These are phyloP conservation scores for Tylopilus intermedius DNA, from an alignment of 768 basidiomycete species.

Conservation along the genomic window DNA sequence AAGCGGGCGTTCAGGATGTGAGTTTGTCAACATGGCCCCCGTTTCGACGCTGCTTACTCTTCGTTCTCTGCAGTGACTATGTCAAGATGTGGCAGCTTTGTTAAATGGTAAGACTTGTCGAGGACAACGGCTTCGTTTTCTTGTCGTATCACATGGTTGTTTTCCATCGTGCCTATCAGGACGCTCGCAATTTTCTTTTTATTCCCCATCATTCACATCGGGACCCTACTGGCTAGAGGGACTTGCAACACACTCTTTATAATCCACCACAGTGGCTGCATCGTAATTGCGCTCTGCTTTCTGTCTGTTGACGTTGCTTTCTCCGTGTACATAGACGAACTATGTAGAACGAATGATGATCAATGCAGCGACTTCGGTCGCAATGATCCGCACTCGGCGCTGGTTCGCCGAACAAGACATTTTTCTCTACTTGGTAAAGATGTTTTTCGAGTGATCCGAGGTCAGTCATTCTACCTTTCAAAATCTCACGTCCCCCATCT, in stretches of 20 bases:
- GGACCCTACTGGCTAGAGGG: background rate
- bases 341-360: background rate
- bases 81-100: conserved; percentile 34
- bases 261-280: too few species aligned
- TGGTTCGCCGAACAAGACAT: background rate
- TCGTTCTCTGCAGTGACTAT: conserved; percentile 20
- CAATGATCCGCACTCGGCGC: background rate
- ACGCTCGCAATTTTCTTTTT: background rate
- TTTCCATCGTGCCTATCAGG: background rate
- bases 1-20: conserved; percentile 69
- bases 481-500: background rate
- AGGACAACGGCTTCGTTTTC: background rate
- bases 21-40: background rate
- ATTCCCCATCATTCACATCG: background rate
- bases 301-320: background rate
- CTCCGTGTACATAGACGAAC: background rate
- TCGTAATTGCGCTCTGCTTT: background rate
- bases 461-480: background rate
- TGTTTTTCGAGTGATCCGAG: background rate
- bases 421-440: background rate
- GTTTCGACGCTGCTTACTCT: background rate
- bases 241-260: background rate
- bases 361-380: background rate
- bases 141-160: too few species aligned
- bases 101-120: background rate